phyloP scores from a whole-genome alignment of 805 yeast species.

The Saturnispora bothae region DNA sequence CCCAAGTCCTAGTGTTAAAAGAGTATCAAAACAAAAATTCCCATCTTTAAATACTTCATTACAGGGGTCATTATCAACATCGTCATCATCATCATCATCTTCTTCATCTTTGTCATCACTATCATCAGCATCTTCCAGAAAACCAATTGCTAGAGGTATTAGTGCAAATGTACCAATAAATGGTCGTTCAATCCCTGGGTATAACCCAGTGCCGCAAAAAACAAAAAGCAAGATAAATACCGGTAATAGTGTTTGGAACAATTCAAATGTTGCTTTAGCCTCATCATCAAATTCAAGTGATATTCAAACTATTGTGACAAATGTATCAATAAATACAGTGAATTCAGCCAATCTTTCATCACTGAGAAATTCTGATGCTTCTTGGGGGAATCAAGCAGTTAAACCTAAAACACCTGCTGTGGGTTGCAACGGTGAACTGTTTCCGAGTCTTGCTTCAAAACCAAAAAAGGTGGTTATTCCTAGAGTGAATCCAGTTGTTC shows the following conservation, averaged over 20 bases:
- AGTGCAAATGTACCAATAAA: conserved; percentile 12
- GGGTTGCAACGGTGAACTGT: conserved; percentile 11
- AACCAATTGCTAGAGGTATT: conserved; percentile 13
- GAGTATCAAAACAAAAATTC: conserved; percentile 1
- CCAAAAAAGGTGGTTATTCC: conserved; percentile 38
- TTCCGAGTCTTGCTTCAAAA: conserved; percentile 30
- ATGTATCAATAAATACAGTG: not conserved
- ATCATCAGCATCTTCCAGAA: not conserved
- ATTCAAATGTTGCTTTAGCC: no score
- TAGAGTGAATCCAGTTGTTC: conserved; percentile 42
- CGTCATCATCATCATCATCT: not conserved
- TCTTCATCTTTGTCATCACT: not conserved
- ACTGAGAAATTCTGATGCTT: conserved; percentile 7
- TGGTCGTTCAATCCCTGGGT: conserved; percentile 16
- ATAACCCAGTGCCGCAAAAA: conserved; percentile 7
- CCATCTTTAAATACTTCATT: conserved; percentile 5
- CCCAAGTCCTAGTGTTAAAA: not conserved
- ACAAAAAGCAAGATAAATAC: not conserved
- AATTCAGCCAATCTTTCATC: conserved; percentile 2
- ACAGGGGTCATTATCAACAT: not conserved
- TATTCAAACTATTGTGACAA: conserved; percentile 9
- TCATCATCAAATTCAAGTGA: conserved; percentile 19
- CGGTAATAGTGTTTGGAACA: no score
- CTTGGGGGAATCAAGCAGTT: not conserved
- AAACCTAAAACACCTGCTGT: not conserved